Conservation (phyloP, 2,329 filamentous ascomycete genomes). For the Aurifilum marmelostoma region DNA sequence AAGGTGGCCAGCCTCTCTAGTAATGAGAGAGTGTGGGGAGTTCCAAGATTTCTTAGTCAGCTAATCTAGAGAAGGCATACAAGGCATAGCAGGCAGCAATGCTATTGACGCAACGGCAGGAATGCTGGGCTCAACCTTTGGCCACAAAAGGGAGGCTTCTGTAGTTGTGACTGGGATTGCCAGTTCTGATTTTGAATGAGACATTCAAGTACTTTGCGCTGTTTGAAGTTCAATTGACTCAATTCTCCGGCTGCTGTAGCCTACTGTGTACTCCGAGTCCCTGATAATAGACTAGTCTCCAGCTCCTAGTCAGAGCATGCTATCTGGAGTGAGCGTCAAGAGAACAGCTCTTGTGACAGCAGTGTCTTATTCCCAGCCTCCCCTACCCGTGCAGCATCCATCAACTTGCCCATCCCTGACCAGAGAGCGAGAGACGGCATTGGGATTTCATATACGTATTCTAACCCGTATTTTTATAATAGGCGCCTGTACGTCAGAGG, state of each 20-base stretch:
- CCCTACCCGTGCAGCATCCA: not conserved
- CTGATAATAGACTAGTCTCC: not conserved
- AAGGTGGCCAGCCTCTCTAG: not conserved
- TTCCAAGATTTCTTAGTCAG: conserved; percentile 5
- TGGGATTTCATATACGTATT: not conserved
- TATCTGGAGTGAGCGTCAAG: not conserved
- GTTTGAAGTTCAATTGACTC: not conserved
- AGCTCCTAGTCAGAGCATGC: not conserved
- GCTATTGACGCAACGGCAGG: not conserved
- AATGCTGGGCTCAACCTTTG: not conserved
- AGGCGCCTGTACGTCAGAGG: not conserved
- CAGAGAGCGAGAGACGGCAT: not conserved
- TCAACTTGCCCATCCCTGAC: not conserved
- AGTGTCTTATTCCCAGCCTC: not conserved
- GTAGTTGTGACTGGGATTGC: not conserved
- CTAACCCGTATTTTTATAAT: not conserved
- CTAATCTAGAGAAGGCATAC: not conserved
- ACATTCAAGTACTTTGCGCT: not conserved
- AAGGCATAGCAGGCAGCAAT: not conserved
- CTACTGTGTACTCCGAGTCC: not conserved
- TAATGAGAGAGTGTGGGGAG: not conserved
- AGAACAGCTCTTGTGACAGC: not conserved
- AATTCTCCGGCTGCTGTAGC: not conserved
- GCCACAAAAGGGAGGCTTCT: not conserved
- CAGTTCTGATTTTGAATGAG: not conserved